Base-by-base conservation (phyloP, 1,284 basidiomycete species). In the Melampsora americana region DNA sequence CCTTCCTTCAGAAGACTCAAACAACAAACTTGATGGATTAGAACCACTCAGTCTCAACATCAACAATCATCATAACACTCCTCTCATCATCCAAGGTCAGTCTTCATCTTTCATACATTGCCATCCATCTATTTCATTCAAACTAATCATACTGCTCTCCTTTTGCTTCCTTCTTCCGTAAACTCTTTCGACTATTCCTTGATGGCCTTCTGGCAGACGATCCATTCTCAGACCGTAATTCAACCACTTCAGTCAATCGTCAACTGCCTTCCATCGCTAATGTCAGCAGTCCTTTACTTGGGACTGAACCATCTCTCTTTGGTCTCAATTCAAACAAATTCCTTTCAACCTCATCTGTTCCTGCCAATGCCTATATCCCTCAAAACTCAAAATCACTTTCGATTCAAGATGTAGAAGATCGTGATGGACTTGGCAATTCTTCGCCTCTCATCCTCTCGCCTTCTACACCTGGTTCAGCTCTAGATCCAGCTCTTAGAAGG, bases 151-250 rank as follows among this genome's bases (percentile, higher is more conserved):
- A 23, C 61, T n/a, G 32, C 28, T 64, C 61, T 30, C n/a, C 20
- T 18, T 64, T 35, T 39, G 7, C 6, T n/a, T 64, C 7, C 2
- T 35, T 28, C 20, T 9, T 18, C 18, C 28, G 7, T 59, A 7
- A n/a, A 64, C 28, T 20, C 7, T 9, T 64, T 64, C 14, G 2
- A 32, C n/a, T 9, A 59, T 59, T 16, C 5, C 56, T 30, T 16
- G 23, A 23, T 30, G 28, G 30, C 32, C 28, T 26, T 5, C n/a
- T 20, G 18, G 35, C 68, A 70, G 67, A 69, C 42, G 69, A 70
- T 30, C 69, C 69, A 32, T 70, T 70, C 69, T 70, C 69, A 26
- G 69, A 70, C 30, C 56, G 60, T 42, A 53, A 70, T n/a, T 39
- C 30, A 18, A 42, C 50, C 1, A 42, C 44, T 7, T 70, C 69